Evolutionary conservation across 208 protist species (phyloP), one percentile per base, ranked within the genome.

Genomic region (Trypanosoma melophagium): DNA sequence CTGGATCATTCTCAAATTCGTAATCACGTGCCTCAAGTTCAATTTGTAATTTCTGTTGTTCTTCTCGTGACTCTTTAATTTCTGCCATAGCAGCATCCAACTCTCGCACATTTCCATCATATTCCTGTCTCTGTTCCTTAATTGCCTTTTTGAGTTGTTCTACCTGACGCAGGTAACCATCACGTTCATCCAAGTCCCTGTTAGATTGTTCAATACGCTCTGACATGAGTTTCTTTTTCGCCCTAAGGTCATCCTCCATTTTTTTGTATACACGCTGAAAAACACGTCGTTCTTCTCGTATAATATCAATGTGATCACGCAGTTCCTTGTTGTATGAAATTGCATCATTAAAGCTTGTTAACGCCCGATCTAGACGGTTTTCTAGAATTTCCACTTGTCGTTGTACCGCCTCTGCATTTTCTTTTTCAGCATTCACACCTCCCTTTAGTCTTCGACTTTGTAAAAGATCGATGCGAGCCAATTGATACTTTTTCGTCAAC

Each of bases 251-350:
- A 42, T 92, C 84, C 71, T 99, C 96, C 77, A 98, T 87, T 67
- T 94, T 92, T 65, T 97, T 97, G 81, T 98, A 96, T 52, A 98
- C 92, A n/a, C 86, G 91, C 77, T 98, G 97, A 74, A 98, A 99
- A 10, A 99, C 95, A 35, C 96, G 83, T 13, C 97, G 87, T 77
- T 99, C 97, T 47, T 96, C 89, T 19, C 96, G 81, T 24, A 98
- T 94, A 74, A 97, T 94, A 80, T 98, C 94, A 67, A 99, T 99
- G 60, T 96, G 72, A 62, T 98, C 97, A 44, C 96, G 91, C 19
- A 98, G 77, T 69, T 96, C 81, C 74, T 96, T 97, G 81, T 99
- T 99, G 75, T 93, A 83, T 25, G 95, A 88, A 17, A 98, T 82
- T 14, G 92, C 87, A 61, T 98, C 92, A 82, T 99, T 99, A 77